These are phyloP conservation scores for Cubamyces lactineus DNA, from an alignment of 768 basidiomycete genomes.

Conservation along the genomic window DNA sequence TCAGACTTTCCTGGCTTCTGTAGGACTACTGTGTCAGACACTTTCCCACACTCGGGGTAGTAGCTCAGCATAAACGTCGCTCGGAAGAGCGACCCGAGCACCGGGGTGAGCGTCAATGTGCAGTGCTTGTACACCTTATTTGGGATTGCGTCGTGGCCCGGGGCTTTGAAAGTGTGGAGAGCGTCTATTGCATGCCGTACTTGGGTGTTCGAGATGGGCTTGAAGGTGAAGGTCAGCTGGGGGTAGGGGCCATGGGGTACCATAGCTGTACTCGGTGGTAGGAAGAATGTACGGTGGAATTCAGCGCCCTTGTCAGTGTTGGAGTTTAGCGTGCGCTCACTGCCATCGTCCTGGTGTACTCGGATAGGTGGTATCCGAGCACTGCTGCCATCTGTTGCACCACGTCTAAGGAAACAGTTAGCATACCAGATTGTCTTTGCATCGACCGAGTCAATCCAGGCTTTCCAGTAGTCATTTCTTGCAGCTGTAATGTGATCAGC, in stretches of 20 bases:
- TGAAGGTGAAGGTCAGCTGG: slow-evolving; percentile 25
- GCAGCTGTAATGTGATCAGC: slow-evolving; percentile 16
- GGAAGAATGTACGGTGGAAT: slow-evolving; percentile 37
- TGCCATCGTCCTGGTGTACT: neutral
- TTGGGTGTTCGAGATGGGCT: slow-evolving; percentile 31
- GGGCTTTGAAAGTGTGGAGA: slow-evolving; percentile 42
- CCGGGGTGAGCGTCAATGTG: slow-evolving; percentile 29
- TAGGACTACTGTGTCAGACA: slow-evolving; percentile 37
- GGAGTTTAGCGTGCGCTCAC: neutral
- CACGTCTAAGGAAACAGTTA: slow-evolving; percentile 11
- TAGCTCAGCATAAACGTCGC: slow-evolving; percentile 33
- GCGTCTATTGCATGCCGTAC: slow-evolving; percentile 29
- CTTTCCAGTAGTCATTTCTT: slow-evolving; percentile 32
- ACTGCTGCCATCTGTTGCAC: slow-evolving; percentile 18
- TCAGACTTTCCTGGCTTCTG: slow-evolving; percentile 40
- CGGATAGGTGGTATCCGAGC: slow-evolving; percentile 28
- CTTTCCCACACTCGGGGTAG: slow-evolving; percentile 26
- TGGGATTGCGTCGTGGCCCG: slow-evolving; percentile 33
- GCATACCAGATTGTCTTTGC: slow-evolving; percentile 29
- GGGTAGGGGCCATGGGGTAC: slow-evolving; percentile 31
- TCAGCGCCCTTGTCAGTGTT: slow-evolving; percentile 25
- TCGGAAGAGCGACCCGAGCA: slow-evolving; percentile 35
- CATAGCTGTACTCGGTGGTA: slow-evolving; percentile 1
- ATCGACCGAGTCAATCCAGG: slow-evolving; percentile 27
- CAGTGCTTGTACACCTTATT: slow-evolving; percentile 40